These are phyloP conservation scores for Phellopilus nigrolimitatus DNA, from an alignment of 1,284 basidiomycete species.

Conservation along the genomic window DNA sequence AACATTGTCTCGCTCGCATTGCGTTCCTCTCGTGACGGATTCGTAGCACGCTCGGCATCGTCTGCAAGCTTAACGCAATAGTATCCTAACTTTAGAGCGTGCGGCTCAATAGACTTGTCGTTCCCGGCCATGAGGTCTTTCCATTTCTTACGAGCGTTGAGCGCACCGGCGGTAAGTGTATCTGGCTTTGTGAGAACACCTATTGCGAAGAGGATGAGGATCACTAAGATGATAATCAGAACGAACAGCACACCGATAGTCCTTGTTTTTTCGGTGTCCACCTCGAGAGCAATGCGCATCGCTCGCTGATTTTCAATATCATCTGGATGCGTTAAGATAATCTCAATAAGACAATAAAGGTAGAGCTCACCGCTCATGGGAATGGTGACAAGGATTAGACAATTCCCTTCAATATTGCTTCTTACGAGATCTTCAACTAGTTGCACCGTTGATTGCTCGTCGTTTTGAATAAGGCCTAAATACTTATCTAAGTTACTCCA, in stretches of 20 bases:
- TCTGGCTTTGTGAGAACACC: slow-evolving; percentile 69
- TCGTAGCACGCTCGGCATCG: slow-evolving; percentile 44
- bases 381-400: slow-evolving; percentile 54
- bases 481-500: background rate
- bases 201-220: slow-evolving; percentile 23
- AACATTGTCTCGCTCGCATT: slow-evolving; percentile 39
- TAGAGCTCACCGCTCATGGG: slow-evolving; percentile 50
- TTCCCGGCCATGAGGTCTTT: slow-evolving; percentile 47
- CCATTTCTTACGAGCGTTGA: slow-evolving; percentile 41
- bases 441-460: slow-evolving; percentile 36
- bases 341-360: background rate
- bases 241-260: slow-evolving; percentile 46
- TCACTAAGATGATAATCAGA: background rate
- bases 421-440: slow-evolving; percentile 44
- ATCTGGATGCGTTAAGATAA: slow-evolving; percentile 34
- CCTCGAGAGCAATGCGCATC: slow-evolving; percentile 44
- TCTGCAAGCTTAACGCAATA: slow-evolving; percentile 65
- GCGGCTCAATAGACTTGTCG: slow-evolving; percentile 20
- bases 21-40: slow-evolving; percentile 34
- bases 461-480: slow-evolving; percentile 54
- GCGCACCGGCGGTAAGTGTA: slow-evolving; percentile 41
- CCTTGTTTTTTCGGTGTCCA: slow-evolving; percentile 46
- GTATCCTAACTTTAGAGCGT: slow-evolving; percentile 53
- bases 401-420: slow-evolving; percentile 42
- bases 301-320: slow-evolving; percentile 64